Percentiles rank a stretch among this genome's conserved stretches.
phyloP scores from a whole-genome alignment of 2,329 filamentous ascomycete genomes.

The Aspergillus sergii region DNA sequence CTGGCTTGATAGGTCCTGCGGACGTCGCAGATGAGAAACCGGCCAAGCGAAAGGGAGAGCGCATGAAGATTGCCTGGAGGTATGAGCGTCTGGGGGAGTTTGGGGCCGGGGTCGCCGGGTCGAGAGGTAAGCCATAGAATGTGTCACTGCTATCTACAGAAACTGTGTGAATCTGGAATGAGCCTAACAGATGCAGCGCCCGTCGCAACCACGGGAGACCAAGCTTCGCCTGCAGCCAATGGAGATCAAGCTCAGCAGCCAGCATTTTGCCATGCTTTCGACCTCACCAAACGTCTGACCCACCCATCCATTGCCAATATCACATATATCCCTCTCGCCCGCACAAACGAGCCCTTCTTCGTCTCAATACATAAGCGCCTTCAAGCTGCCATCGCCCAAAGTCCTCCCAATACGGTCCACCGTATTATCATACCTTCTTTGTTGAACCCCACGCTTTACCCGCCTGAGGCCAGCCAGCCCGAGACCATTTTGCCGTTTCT shows the following conservation, averaged over 20 bases:
- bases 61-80: slow-evolving; percentile 99
- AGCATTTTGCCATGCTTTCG: slow-evolving; percentile 72
- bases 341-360: slow-evolving; percentile 58
- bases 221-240: slow-evolving; percentile 45
- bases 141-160: background rate
- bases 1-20: slow-evolving; percentile 64
- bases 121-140: slow-evolving; percentile 59
- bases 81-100: slow-evolving; percentile 83
- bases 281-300: slow-evolving; percentile 68
- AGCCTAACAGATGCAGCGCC: slow-evolving; percentile 30
- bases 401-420: slow-evolving; percentile 67
- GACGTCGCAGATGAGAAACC: slow-evolving; percentile 49
- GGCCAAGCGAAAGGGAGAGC: slow-evolving; percentile 59
- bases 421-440: slow-evolving; percentile 82
- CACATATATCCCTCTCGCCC: slow-evolving; percentile 53
- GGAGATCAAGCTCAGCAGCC: slow-evolving; percentile 25
- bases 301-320: slow-evolving; percentile 56
- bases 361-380: slow-evolving; percentile 64
- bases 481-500: slow-evolving; percentile 77
- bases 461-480: slow-evolving; percentile 69
- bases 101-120: slow-evolving; percentile 55
- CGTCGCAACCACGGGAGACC: slow-evolving; percentile 34
- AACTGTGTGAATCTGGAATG: background rate
- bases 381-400: slow-evolving; percentile 58
- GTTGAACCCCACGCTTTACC: slow-evolving; percentile 83